phyloP scores from a whole-genome alignment of 2,329 filamentous ascomycete genomes.

The Pestalotiopsis fici region DNA sequence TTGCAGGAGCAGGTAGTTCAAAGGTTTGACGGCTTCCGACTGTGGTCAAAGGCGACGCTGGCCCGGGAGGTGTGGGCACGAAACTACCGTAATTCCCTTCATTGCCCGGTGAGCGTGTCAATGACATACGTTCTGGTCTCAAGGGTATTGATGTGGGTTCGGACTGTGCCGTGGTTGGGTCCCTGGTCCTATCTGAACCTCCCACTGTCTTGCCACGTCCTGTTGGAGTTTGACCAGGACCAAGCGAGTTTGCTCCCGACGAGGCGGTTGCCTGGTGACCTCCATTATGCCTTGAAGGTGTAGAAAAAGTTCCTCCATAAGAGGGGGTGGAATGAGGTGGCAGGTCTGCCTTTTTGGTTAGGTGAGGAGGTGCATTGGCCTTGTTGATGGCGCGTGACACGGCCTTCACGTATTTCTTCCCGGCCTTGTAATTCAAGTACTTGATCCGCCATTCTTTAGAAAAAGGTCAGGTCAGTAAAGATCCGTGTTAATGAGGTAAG shows the following conservation, averaged over 20 bases:
- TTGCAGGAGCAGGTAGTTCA: constrained; percentile 55
- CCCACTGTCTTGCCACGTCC: neutral
- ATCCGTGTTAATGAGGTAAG: neutral
- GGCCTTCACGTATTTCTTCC: constrained; percentile 91
- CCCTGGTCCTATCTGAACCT: constrained; percentile 16
- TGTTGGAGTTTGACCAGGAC: constrained; percentile 27
- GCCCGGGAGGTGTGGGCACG: constrained; percentile 38
- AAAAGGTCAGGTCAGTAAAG: neutral
- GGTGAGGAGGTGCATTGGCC: constrained; percentile 53
- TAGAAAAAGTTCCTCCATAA: constrained; percentile 27
- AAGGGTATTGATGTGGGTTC: constrained; percentile 21
- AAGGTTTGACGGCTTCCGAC: constrained; percentile 39
- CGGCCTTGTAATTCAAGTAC: constrained; percentile 93
- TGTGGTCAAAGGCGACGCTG: constrained; percentile 17
- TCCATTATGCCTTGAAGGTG: constrained; percentile 20
- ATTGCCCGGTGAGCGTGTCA: constrained; percentile 37
- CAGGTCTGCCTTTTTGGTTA: constrained; percentile 30
- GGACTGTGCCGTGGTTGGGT: constrained; percentile 12
- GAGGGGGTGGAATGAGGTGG: constrained; percentile 32
- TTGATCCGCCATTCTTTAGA: constrained; percentile 81
- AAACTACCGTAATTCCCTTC: constrained; percentile 56
- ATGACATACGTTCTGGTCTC: constrained; percentile 38
- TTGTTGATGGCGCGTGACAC: constrained; percentile 72
- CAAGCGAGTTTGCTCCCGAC: constrained; percentile 22
- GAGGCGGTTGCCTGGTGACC: constrained; percentile 4